These are phyloP conservation scores for Tolypocladium guangdongense DNA, from an alignment of 2,329 filamentous ascomycete species.

Conservation along the genomic window DNA sequence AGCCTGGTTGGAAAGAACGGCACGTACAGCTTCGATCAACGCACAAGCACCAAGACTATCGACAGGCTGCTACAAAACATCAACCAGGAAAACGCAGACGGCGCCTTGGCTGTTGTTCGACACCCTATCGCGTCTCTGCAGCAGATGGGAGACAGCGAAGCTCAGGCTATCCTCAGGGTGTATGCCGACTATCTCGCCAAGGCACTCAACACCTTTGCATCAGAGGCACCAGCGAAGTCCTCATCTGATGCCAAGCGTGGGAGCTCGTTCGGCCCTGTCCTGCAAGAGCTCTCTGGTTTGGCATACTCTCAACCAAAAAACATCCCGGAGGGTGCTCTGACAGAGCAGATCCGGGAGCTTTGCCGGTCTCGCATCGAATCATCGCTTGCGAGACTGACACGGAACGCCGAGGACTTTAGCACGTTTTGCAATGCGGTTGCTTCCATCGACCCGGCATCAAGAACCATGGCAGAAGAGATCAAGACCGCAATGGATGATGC, in stretches of 20 bases:
- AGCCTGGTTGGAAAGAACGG: constrained; percentile 61
- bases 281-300: constrained; percentile 42
- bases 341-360: constrained; percentile 40
- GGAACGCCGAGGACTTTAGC: constrained; percentile 39
- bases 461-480: constrained; percentile 45
- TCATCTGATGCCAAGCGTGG: constrained; percentile 15
- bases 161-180: constrained; percentile 28
- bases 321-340: constrained; percentile 31
- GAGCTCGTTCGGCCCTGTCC: constrained; percentile 23
- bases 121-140: constrained; percentile 25
- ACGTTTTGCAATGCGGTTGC: constrained; percentile 43
- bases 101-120: constrained; percentile 36
- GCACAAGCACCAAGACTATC: constrained; percentile 76
- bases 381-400: constrained; percentile 46
- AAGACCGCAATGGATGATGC: constrained; percentile 41
- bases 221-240: constrained; percentile 9
- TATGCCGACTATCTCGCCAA: constrained; percentile 46
- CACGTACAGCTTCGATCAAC: constrained; percentile 70
- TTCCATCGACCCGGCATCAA: constrained; percentile 39
- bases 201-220: constrained; percentile 29
- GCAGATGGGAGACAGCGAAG: constrained; percentile 15
- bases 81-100: constrained; percentile 43
- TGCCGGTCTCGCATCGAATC: constrained; percentile 47
- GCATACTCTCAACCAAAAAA: constrained; percentile 40
- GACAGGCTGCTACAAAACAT: constrained; percentile 59